Conservation (phyloP, 2,329 filamentous ascomycete genomes). For the Coniella lustricola region DNA sequence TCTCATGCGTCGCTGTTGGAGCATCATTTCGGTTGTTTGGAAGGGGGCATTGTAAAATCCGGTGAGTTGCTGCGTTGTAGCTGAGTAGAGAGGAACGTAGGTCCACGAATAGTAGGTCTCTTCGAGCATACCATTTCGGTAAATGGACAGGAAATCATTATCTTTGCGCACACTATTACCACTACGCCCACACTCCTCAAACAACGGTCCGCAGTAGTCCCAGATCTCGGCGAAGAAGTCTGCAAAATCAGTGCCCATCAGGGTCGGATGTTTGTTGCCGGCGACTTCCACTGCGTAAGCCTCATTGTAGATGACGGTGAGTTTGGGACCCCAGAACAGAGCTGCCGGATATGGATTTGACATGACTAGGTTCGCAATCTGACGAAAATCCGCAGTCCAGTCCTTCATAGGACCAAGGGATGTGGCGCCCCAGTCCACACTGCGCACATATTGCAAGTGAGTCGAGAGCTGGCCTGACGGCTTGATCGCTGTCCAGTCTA, state of each 20-base stretch:
- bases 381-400: constrained; percentile 39
- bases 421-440: constrained; percentile 36
- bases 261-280: constrained; percentile 53
- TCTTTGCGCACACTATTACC: constrained; percentile 28
- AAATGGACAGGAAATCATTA: constrained; percentile 26
- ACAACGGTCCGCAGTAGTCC: constrained; percentile 25
- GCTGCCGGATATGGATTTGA: constrained; percentile 37
- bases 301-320: constrained; percentile 59
- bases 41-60: constrained; percentile 34
- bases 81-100: constrained; percentile 31
- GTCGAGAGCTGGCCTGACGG: constrained; percentile 26
- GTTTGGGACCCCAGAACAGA: constrained; percentile 55
- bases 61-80: constrained; percentile 25
- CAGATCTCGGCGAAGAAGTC: constrained; percentile 49
- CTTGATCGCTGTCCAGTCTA: constrained; percentile 27
- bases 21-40: constrained; percentile 29
- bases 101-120: constrained; percentile 34
- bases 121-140: constrained; percentile 29
- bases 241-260: constrained; percentile 52
- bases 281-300: constrained; percentile 48
- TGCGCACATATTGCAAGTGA: constrained; percentile 25
- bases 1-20: constrained; percentile 27
- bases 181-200: constrained; percentile 30
- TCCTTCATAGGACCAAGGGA: constrained; percentile 35
- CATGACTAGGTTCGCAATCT: constrained; percentile 32